Conservation (phyloP, 192 early-diverging fungal genomes). For the Piromyces sp. region DNA sequence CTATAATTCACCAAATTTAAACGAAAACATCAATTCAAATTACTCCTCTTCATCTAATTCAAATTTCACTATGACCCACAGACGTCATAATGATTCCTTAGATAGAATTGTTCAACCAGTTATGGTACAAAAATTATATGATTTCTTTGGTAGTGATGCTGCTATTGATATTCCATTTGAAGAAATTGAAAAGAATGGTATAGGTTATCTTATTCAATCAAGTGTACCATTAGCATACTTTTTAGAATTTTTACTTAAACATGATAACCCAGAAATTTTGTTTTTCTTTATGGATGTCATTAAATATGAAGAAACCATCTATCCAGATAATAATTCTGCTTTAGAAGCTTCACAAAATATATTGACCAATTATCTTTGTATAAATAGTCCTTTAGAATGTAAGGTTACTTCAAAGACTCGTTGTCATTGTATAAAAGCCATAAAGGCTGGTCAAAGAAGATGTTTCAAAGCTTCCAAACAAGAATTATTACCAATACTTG, state of each 20-base stretch:
- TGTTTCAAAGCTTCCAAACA: not conserved
- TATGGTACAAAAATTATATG: not conserved
- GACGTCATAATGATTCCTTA: not conserved
- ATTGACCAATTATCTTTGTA: not conserved
- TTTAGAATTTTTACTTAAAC: not conserved
- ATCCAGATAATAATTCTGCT: not conserved
- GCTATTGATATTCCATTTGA: not conserved
- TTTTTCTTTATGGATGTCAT: not conserved
- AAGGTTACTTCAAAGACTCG: not conserved
- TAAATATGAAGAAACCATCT: not conserved
- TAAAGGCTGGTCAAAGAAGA: not conserved
- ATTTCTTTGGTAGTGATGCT: not conserved
- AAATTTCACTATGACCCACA: not conserved
- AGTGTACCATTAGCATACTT: not conserved
- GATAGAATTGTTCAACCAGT: not conserved
- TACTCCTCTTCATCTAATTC: not conserved
- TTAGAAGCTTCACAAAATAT: not conserved
- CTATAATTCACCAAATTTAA: not conserved
- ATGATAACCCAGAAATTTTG: not conserved
- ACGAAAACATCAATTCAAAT: not conserved
- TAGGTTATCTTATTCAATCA: not conserved
- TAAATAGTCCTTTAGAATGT: not conserved
- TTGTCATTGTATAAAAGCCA: not conserved
- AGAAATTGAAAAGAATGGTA: not conserved
- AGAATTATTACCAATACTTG: not conserved